A percentile compares a stretch with the other conserved stretches of the same genome.
These are phyloP conservation scores for Botrytis galanthina DNA, from an alignment of 2,329 filamentous ascomycete species.

Conservation along the genomic window DNA sequence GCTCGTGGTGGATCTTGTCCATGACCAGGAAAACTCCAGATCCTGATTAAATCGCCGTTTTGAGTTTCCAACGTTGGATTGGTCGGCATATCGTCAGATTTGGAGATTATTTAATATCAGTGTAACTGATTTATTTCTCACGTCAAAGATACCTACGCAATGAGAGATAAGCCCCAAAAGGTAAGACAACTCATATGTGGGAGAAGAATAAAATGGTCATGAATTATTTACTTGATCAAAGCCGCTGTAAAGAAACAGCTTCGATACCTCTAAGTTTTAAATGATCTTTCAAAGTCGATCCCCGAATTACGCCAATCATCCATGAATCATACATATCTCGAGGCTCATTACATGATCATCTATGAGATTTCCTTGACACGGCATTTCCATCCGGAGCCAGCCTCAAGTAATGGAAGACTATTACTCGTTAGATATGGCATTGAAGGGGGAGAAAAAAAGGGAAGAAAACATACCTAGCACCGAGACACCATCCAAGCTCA, in stretches of 20 bases:
- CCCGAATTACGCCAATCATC: slow-evolving; percentile 13
- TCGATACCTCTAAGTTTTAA: slow-evolving; percentile 3
- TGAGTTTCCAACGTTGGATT: neutral
- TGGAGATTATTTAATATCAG: neutral
- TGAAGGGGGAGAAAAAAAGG: neutral
- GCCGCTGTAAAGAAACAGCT: neutral
- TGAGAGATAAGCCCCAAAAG: too few relatives aligned
- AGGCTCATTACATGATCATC: slow-evolving; percentile 25
- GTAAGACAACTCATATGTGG: neutral
- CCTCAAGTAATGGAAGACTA: slow-evolving; percentile 78
- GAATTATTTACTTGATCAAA: slow-evolving; percentile 17
- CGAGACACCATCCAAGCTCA: slow-evolving; percentile 96
- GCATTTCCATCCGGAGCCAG: slow-evolving; percentile 86
- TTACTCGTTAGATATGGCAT: slow-evolving; percentile 39
- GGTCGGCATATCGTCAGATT: neutral
- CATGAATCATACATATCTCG: slow-evolving; percentile 19
- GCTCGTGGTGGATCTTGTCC: neutral
- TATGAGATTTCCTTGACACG: slow-evolving; percentile 74
- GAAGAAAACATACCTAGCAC: slow-evolving; percentile 70
- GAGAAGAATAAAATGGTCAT: neutral
- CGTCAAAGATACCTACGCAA: neutral
- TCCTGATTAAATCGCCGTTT: neutral
- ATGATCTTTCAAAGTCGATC: slow-evolving; percentile 7
- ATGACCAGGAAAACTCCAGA: neutral
- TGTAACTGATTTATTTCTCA: neutral